Conservation (phyloP, 2,329 filamentous ascomycete genomes). For the Nothophoma quercina region DNA sequence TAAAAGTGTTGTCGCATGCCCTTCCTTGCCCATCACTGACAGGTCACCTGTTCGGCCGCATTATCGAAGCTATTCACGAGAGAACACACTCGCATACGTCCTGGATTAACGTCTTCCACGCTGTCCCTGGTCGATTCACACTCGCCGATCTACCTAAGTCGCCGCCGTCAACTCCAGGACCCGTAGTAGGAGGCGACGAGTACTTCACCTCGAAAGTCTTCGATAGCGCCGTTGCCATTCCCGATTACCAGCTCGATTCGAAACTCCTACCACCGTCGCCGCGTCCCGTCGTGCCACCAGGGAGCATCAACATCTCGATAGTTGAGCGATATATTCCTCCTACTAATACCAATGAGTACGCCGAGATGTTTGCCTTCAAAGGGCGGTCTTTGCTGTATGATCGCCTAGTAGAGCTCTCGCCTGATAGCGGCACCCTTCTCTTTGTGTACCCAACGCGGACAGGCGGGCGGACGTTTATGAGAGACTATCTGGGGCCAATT, state of each 20-base stretch:
- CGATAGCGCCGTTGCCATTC: slow-evolving; percentile 66
- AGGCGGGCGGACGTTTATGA: slow-evolving; percentile 66
- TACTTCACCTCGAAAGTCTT: slow-evolving; percentile 70
- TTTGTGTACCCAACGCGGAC: slow-evolving; percentile 69
- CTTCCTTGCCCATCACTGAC: slow-evolving; percentile 62
- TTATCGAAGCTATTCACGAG: slow-evolving; percentile 64
- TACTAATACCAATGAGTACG: slow-evolving; percentile 64
- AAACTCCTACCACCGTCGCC: slow-evolving; percentile 60
- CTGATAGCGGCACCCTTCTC: slow-evolving; percentile 63
- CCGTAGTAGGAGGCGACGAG: slow-evolving; percentile 60
- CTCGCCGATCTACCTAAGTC: slow-evolving; percentile 68
- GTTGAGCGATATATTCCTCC: slow-evolving; percentile 73
- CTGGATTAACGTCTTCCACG: slow-evolving; percentile 71
- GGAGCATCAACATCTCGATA: slow-evolving; percentile 66
- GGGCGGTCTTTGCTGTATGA: slow-evolving; percentile 66
- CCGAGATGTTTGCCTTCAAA: slow-evolving; percentile 63
- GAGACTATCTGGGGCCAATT: slow-evolving; percentile 66
- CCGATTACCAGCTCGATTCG: slow-evolving; percentile 64
- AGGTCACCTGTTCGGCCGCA: slow-evolving; percentile 61
- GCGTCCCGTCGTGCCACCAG: slow-evolving; percentile 66
- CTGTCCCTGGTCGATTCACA: slow-evolving; percentile 68
- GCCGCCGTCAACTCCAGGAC: slow-evolving; percentile 66
- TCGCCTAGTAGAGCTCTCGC: slow-evolving; percentile 66
- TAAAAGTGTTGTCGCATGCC: slow-evolving; percentile 68
- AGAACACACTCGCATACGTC: slow-evolving; percentile 60